Evolutionary conservation across 176 grass and related monocot species (phyloP), one percentile per base, ranked within the genome.

Genomic region (Aegilops bicornis): DNA sequence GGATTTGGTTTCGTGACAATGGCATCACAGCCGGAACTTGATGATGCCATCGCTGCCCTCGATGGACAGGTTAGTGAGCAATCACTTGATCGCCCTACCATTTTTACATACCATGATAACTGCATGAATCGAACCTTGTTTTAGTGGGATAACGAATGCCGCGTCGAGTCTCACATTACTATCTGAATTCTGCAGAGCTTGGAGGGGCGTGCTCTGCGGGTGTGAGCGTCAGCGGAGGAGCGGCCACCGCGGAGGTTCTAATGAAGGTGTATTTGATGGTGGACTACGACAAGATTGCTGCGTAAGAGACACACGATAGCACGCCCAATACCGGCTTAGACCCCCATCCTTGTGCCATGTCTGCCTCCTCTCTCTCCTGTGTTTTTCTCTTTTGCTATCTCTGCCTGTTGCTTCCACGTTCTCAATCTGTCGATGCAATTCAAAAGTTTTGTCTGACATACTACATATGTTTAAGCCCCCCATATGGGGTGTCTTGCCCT

Each of bases 1-100:
- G 94, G 97, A 17, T 99, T 98, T 76, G 96, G 91, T 43, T 98
- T 98, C 23, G 93, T 98, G 9, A 86, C 89, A 33, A 98, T 98
- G 96, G 91, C 92, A n/a, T 84, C 91, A 12, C 77, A 95, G 48
- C 82, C 70, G 8, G 96, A 91, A 54, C 69, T 98, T 39, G 92
- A 98, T 30, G 96, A 98, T 45, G 96, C 96, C 16, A 92, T 98
- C 33, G 93, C 90, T 11, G 96, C 93, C 78, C 96, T 98, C 42
- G 97, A 98, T 3, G 94, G 94, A 73, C 94, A 96, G 92, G 97
- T 98, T 13, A 94, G 82, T 84, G 12, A 10, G 16, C 1, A 54
- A 16, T 7, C 47, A 59, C 8, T 31, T 20, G n/a, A 25, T 22
- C 35, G 11, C 25, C 43, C 2, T 86, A 25, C 6, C 14, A 75